Percentiles rank a stretch among this genome's conserved stretches.
phyloP scores from a whole-genome alignment of 352 stramenopile species.

The Globisporangium carolinianum region DNA sequence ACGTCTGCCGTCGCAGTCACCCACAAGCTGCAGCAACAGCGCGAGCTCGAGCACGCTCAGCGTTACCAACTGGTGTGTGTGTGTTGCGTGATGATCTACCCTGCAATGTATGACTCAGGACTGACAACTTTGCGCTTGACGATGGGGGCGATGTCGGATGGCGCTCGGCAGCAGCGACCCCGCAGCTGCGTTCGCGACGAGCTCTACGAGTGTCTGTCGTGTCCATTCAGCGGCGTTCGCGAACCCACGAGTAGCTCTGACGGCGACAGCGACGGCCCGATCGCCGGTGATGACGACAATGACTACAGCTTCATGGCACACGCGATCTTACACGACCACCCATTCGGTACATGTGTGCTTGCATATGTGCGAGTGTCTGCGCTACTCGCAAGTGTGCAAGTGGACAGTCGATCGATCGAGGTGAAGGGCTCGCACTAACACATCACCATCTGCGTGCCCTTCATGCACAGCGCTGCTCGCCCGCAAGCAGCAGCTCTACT shows the following conservation, averaged over 20 bases:
- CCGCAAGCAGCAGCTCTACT: constrained; percentile 48
- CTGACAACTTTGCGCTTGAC: neutral
- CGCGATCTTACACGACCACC: constrained; percentile 49
- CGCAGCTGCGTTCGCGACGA: constrained; percentile 11
- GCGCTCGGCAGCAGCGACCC: neutral
- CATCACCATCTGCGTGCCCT: constrained; percentile 1
- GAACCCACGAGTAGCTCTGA: constrained; percentile 21
- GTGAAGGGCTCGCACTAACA: neutral
- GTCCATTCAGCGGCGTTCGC: constrained; percentile 32
- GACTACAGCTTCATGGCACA: constrained; percentile 58
- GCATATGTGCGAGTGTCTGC: neutral
- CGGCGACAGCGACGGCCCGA: constrained; percentile 5
- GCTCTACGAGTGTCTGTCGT: constrained; percentile 41
- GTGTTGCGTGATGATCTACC: neutral
- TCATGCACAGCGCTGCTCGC: constrained; percentile 28
- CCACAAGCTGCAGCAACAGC: neutral
- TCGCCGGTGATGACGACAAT: constrained; percentile 12
- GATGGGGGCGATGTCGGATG: neutral
- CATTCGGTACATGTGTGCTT: constrained; percentile 26
- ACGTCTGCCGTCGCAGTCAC: neutral
- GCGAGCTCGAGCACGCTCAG: neutral
- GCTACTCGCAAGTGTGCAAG: neutral
- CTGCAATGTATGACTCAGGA: neutral
- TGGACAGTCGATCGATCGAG: neutral
- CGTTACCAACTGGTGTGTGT: neutral